A percentile compares a stretch with the other conserved stretches of the same genome.
Conservation (phyloP, 1,284 basidiomycete species). For the Paramarasmius palmivorus region DNA sequence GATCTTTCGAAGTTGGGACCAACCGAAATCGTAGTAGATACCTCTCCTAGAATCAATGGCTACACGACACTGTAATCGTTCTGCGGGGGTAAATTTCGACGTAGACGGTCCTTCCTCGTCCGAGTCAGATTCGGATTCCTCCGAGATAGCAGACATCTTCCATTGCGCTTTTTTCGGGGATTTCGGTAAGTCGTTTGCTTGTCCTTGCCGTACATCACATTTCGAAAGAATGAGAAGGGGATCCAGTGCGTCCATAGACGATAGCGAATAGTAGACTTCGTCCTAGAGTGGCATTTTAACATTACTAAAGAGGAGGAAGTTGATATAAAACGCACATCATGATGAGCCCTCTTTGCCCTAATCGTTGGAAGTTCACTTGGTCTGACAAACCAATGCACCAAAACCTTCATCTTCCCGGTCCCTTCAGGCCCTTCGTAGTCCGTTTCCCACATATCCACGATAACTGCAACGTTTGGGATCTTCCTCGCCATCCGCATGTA, state of each 20-base stretch:
- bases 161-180: conserved; percentile 16
- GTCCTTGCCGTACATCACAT: conserved; percentile 47
- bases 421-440: conserved; percentile 22
- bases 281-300: conserved; percentile 41
- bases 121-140: conserved; percentile 3
- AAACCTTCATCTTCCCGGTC: conserved; percentile 45
- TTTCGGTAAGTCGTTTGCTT: conserved; percentile 15
- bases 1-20: neutral
- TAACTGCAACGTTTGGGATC: conserved; percentile 62
- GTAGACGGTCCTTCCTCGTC: neutral
- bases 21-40: neutral
- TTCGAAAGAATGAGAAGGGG: conserved; percentile 50
- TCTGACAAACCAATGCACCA: conserved; percentile 72
- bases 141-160: conserved; percentile 15
- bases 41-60: conserved; percentile 2
- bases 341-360: conserved; percentile 55
- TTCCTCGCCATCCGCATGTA: conserved; percentile 37
- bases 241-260: conserved; percentile 44
- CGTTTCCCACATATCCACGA: conserved; percentile 66
- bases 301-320: conserved; percentile 9
- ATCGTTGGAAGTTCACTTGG: conserved; percentile 59
- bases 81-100: neutral
- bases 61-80: neutral
- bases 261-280: conserved; percentile 67
- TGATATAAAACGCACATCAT: conserved; percentile 42